Evolutionary conservation across 495 filamentous ascomycete genomes (phyloP), one percentile per base, ranked within the genome.

Genomic region (Halenospora varia): DNA sequence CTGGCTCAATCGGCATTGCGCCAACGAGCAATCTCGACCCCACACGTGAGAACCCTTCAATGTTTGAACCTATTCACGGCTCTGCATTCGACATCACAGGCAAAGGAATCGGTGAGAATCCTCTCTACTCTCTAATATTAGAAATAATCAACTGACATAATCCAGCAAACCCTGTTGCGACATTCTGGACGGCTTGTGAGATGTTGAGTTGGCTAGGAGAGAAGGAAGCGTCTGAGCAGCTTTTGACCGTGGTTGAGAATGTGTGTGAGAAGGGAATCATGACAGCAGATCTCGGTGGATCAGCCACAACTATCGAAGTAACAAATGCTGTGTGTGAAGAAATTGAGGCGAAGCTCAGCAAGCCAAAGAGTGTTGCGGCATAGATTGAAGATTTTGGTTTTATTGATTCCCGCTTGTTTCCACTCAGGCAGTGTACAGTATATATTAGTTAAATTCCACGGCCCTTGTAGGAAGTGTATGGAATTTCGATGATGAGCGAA

Each of bases 31-130:
- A 90, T 47, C 88, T 91, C 10, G 90, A 93, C 74, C 71, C 73
- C 3, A 68, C 76, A 3, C 75, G 80, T 56, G 75, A 71, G 55
- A 79, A 83, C 62, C 84, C 83, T 42, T 83, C 90, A 65, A 90
- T 96, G 67, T 96, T 95, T 68, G 90, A 96, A 76, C 90, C 90
- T 18, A 91, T 95, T 56, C 90, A 95, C 68, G 90, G 89, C 1
- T 75, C 70, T 40, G 79, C 77, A 4, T 86, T 85, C 13, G 87
- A 89, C 61, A 88, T 91, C 53, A 82, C 84, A 1, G 86, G 87
- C 0, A 84, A 84, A 67, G 86, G 85, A 0, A 72, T 88, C n/a
- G n/a, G n/a, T n/a, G n/a, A n/a, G n/a, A n/a, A n/a, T n/a, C n/a
- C n/a, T n/a, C n/a, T n/a, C n/a, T n/a, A n/a, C n/a, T n/a, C n/a